Conservation (phyloP, 192 early-diverging fungal species). For the Piromyces finnis region DNA sequence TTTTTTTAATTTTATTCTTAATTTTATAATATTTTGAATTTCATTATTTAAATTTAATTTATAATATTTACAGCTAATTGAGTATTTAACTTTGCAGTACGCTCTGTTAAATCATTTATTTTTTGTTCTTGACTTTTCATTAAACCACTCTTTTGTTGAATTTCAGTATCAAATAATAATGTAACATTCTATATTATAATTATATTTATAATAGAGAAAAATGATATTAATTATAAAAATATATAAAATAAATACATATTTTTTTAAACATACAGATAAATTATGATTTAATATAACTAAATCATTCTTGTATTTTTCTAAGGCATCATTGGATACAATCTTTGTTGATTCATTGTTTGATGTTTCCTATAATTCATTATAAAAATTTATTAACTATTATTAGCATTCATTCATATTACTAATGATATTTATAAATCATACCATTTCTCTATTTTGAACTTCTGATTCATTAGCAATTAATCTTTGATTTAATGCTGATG, state of each 20-base stretch:
- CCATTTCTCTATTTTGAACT: neutral
- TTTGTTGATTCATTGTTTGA: neutral
- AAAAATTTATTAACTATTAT: no score
- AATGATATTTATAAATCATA: no score
- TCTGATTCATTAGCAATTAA: neutral
- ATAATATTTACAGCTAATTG: neutral
- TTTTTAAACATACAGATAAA: neutral
- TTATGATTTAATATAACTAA: neutral
- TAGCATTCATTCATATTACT: no score
- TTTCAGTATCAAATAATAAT: neutral
- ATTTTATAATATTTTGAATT: no score
- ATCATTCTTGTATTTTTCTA: neutral
- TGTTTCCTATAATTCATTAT: no score
- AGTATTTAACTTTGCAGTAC: neutral
- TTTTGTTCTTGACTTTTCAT: neutral
- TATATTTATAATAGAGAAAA: no score
- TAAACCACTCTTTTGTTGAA: neutral
- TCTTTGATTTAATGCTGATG: neutral
- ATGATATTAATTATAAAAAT: no score
- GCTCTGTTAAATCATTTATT: neutral
- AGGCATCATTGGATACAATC: neutral
- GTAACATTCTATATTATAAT: neutral
- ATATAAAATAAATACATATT: neutral
- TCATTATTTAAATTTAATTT: no score
- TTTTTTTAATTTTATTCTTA: neutral